phyloP scores from a whole-genome alignment of 148 eudicot species.

The Chenopodium berlandieri region DNA sequence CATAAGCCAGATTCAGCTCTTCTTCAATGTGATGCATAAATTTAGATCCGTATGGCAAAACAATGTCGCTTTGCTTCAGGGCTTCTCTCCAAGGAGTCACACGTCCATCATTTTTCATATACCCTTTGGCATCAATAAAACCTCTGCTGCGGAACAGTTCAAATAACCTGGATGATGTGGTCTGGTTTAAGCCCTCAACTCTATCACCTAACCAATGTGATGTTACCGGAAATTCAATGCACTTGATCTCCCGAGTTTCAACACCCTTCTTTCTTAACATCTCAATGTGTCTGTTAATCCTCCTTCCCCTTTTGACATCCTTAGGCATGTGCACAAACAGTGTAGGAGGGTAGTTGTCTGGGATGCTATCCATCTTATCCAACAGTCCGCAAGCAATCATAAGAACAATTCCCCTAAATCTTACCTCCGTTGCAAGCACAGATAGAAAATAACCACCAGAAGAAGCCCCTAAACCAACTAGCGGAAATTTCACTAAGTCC shows the following conservation, averaged over 20 bases:
- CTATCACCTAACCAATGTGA: slow-evolving; percentile 57
- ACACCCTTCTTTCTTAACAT: slow-evolving; percentile 52
- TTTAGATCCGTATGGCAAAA: slow-evolving; percentile 35
- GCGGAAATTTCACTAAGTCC: slow-evolving; percentile 55
- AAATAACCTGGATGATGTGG: slow-evolving; percentile 47
- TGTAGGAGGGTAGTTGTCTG: slow-evolving; percentile 67
- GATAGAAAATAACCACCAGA: slow-evolving; percentile 95
- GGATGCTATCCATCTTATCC: slow-evolving; percentile 48
- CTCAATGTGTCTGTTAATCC: slow-evolving; percentile 40
- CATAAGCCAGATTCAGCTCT: slow-evolving; percentile 90
- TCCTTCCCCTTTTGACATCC: slow-evolving; percentile 52
- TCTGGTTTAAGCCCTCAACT: slow-evolving; percentile 47
- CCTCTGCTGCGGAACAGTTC: slow-evolving; percentile 50
- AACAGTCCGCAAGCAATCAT: slow-evolving; percentile 88
- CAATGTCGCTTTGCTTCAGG: slow-evolving; percentile 45
- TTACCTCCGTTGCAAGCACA: slow-evolving; percentile 59
- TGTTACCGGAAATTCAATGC: slow-evolving; percentile 65
- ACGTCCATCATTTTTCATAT: slow-evolving; percentile 83
- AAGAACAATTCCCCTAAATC: slow-evolving; percentile 55
- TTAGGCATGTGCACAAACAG: slow-evolving; percentile 97
- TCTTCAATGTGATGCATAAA: slow-evolving; percentile 61
- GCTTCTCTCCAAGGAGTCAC: slow-evolving; percentile 57
- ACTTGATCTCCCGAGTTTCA: slow-evolving; percentile 57
- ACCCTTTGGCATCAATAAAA: slow-evolving; percentile 55
- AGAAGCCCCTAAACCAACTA: slow-evolving; percentile 92